These are phyloP conservation scores for Boletus speciosus DNA, from an alignment of 768 basidiomycete species.

Conservation along the genomic window DNA sequence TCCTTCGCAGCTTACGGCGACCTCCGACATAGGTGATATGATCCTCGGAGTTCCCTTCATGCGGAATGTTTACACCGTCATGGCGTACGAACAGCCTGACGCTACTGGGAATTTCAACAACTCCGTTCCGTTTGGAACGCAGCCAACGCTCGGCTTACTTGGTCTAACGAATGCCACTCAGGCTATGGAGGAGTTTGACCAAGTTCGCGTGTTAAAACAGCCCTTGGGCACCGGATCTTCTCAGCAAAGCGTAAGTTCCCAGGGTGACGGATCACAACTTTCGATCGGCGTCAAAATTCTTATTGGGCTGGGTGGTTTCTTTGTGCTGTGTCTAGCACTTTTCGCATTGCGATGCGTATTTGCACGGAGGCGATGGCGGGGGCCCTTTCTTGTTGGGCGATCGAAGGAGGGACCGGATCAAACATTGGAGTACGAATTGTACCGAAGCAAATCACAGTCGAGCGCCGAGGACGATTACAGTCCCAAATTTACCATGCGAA, in stretches of 20 bases:
- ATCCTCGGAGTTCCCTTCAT: conserved; percentile 78
- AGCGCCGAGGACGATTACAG: conserved; percentile 14
- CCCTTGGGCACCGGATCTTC: conserved; percentile 39
- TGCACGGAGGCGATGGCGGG: conserved; percentile 36
- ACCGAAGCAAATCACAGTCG: conserved; percentile 29
- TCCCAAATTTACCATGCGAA: conserved; percentile 12
- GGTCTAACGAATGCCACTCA: conserved; percentile 56
- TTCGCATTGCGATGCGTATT: conserved; percentile 56
- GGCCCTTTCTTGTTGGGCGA: conserved; percentile 10
- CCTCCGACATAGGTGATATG: conserved; percentile 55
- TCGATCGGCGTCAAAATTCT: conserved; percentile 63
- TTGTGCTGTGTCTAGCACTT: conserved; percentile 50
- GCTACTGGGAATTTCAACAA: conserved; percentile 43
- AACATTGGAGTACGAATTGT: conserved; percentile 24
- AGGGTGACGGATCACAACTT: conserved; percentile 36
- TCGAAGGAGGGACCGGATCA: conserved; percentile 12
- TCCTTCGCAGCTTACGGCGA: conserved; percentile 38
- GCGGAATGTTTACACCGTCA: conserved; percentile 72
- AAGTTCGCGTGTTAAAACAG: conserved; percentile 62
- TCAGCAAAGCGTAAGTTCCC: conserved; percentile 5
- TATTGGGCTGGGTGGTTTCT: conserved; percentile 55
- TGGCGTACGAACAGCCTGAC: conserved; percentile 57
- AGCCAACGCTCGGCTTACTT: conserved; percentile 57
- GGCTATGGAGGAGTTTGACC: conserved; percentile 66
- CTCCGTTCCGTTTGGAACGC: conserved; percentile 15